Base-by-base conservation (phyloP, 768 basidiomycete genomes). In the Tephrocybe sp. region DNA sequence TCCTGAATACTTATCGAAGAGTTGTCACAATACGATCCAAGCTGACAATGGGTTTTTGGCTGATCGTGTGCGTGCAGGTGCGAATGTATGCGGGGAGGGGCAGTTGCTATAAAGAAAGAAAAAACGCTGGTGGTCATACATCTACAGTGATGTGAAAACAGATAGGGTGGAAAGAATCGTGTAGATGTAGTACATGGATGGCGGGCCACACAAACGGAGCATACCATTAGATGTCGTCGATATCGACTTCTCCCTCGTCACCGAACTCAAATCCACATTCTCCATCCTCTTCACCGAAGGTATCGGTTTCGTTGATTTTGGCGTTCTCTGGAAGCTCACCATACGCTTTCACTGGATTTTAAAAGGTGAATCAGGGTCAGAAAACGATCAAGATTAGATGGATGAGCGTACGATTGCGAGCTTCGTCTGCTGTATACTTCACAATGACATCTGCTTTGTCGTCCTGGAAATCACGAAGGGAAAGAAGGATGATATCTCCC, bases 391-490 rank as follows among this genome's bases (percentile, higher is more conserved):
- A 18, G 23, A 34, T 22, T n/a, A 50, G 31, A 49, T 22, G 19
- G 19, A 13, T 11, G 47, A 11, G 77, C 82, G 54, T 61, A 80
- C 84, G 56, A 66, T 88, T 91, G 53, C 91, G 79, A 37, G 91
- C 91, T 65, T 99, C 95, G 64, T 99, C 94, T 30, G 94, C 84
- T 1, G 94, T 97, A 69, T 98, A 99, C 72, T 97, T 97, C 62
- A 97, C 95, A 64, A 98, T 97, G 42, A 99, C 95, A 73, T 99
- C 97, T 16, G 94, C 97, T 70, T 97, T 97, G 73, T 91, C 93
- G 61, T 99, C 97, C 70, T 98, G 95, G 83, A 98, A 99, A 43
- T 98, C 97, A 56, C 97, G 91, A 42, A 99, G 78, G 23, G 94
- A 97, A 16, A 98, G 75, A 37, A 97, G 75, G 44, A 98, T 84